A percentile compares a stretch with the other conserved stretches of the same genome.
Conservation (phyloP, 2,329 filamentous ascomycete genomes). For the Reticulascus tulasneorum region DNA sequence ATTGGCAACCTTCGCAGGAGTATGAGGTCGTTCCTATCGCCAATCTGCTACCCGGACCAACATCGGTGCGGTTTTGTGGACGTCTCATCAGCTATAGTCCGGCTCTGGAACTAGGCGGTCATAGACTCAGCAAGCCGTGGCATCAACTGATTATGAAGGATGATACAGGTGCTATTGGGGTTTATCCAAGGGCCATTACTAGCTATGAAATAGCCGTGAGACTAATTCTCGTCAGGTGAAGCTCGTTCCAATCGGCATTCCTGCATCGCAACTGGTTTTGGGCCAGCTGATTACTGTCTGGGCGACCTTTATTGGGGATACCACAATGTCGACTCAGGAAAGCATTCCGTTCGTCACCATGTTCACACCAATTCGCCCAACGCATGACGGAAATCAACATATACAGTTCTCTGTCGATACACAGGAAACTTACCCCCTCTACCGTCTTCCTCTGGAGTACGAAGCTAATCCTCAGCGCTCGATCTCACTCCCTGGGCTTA, state of each 20-base stretch:
- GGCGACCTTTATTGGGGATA: slow-evolving; percentile 51
- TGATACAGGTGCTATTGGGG: slow-evolving; percentile 48
- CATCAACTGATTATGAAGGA: slow-evolving; percentile 54
- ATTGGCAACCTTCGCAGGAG: slow-evolving; percentile 36
- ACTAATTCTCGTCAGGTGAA: slow-evolving; percentile 36
- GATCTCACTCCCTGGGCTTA: slow-evolving; percentile 38
- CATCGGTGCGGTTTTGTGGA: slow-evolving; percentile 47
- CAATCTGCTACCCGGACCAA: slow-evolving; percentile 44
- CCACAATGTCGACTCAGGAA: slow-evolving; percentile 27
- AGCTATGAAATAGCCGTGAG: no score
- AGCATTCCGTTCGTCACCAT: slow-evolving; percentile 38
- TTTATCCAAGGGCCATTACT: no score
- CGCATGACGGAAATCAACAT: slow-evolving; percentile 42
- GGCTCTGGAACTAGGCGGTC: slow-evolving; percentile 29
- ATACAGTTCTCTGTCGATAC: slow-evolving; percentile 48
- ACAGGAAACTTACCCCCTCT: slow-evolving; percentile 16
- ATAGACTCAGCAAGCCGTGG: slow-evolving; percentile 36
- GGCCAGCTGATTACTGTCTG: slow-evolving; percentile 54
- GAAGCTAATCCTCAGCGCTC: slow-evolving; percentile 11
- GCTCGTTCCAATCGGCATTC: slow-evolving; percentile 37
- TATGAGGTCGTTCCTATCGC: slow-evolving; percentile 46
- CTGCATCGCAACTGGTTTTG: slow-evolving; percentile 24
- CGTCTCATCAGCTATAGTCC: slow-evolving; percentile 53
- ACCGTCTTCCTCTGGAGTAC: slow-evolving; percentile 42
- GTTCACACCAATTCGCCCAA: slow-evolving; percentile 55